Base-by-base conservation (phyloP, 257 asterid genomes). In the Coffea canephora region DNA sequence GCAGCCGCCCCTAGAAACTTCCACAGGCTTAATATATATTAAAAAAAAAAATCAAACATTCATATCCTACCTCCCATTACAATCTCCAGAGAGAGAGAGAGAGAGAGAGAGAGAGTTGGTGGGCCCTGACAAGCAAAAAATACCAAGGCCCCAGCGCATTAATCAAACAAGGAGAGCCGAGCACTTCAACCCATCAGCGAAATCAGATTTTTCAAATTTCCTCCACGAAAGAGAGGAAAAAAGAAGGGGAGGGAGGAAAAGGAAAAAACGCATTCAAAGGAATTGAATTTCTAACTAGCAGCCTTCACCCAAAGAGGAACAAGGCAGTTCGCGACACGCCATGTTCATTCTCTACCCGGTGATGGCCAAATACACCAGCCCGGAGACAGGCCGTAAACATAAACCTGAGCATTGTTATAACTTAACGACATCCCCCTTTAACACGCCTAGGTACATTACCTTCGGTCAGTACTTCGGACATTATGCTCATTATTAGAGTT, bases 381-480 rank as follows among this genome's bases (percentile, higher is more conserved):
- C 31, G 27, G 49, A 74, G 55, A 70, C 6, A 21, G 57, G 68
- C 68, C 64, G n/a, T 14, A 64, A 55, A 21, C 59, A 49, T 49
- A 31, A 46, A 66, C 25, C 62, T 59, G 31, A 71, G 59, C 61
- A 34, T 19, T 14, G 87, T 82, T 84, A 85, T 16, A 79, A 73
- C 19, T 82, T 83, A 77, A 77, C 69, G 39, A 69, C 85, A 84
- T 78, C 25, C 80, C 88, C 70, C 81, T 86, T 71, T 67, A 36
- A 71, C 80, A 23, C 36, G 77, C 88, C 83, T 82, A n/a, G 86
- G 80, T 78, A 76, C 84, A 74, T 39, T 78, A 84, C 80, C 83
- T 82, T 78, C 19, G 79, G 75, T 79, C 86, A 80, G 86, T 71
- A 80, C 68, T 78, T 70, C 78, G 79, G 75, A 74, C 73, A 78